These are phyloP conservation scores for Dalbergia oliveri DNA, from an alignment of 306 rosid species.

Conservation along the genomic window DNA sequence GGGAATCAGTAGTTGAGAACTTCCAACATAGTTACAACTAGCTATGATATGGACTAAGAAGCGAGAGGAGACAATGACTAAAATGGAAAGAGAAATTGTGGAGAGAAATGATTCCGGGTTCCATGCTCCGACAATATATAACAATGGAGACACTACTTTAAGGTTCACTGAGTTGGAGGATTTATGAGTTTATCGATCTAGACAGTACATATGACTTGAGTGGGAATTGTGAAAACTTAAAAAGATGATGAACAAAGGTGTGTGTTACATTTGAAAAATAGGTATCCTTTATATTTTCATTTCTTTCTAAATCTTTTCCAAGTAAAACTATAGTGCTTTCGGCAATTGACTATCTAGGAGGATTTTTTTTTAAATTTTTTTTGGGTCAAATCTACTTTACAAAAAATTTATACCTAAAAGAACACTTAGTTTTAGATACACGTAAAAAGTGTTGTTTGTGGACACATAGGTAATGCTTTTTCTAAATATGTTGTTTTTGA, in stretches of 20 bases:
- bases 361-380: background rate
- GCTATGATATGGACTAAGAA: background rate
- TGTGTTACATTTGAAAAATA: background rate
- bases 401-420: too few relatives aligned
- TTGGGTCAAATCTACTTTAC: too few relatives aligned
- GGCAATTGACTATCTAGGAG: background rate
- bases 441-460: too few relatives aligned
- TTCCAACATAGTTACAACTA: slow-evolving; percentile 5
- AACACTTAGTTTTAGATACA: too few relatives aligned
- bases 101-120: background rate
- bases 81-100: slow-evolving; percentile 1
- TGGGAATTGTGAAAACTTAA: background rate
- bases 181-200: background rate
- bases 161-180: background rate
- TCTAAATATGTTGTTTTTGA: too few relatives aligned
- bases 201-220: background rate
- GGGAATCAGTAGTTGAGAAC: slow-evolving; percentile 32
- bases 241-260: background rate
- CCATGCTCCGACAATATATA: background rate
- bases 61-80: background rate
- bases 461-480: too few relatives aligned
- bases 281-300: background rate
- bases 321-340: background rate
- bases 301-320: background rate
- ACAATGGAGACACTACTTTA: background rate